Base-by-base conservation (phyloP, 768 basidiomycete species). In the Ramaria sp. region DNA sequence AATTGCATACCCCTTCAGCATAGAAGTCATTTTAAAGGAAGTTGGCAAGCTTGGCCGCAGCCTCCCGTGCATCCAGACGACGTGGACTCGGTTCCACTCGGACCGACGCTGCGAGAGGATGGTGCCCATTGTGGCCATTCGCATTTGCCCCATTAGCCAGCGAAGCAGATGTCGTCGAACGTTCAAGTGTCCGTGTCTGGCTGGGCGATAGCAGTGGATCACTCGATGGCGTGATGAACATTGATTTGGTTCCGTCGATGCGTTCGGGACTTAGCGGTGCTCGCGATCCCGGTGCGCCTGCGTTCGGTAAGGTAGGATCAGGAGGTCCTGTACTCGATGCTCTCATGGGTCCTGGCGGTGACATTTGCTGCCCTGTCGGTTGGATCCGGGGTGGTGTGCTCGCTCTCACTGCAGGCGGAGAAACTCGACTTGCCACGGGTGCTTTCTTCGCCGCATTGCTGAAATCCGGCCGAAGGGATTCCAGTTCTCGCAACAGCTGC, bases 41-140 rank as follows among this genome's bases (percentile, higher is more conserved):
- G 63, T 92, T 94, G 6, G 89, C 90, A 55, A 93, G 75, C 66
- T 92, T 93, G 65, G 88, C 88, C 18, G 88, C 90, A 13, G 88
- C 88, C 63, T 89, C 83, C 62, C 84, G 74, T 9, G 91, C 83
- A 65, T 96, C 93, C 61, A 95, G 66, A 62, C 85, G 73, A 42
- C 83, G 79, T 60, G 88, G 70, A 48, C 79, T 79, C 13, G 85
- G 82, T 60, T 81, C 80, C 44, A 85, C 74, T 18, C 83, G 79
- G 65, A 50, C 36, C 18, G 56, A 51, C 34, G 32, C 61, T 59
- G 39, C 59, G 37, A 38, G 61, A 41, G 42, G 55, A 36, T 20
- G 50, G 41, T 54, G 56, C 53, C 56, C 42, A 59, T 48, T 51
- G 61, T 48, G 20, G 61, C 36, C 56, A 60, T 63, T 5, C 70